Evolutionary conservation across 1,284 basidiomycete species (phyloP), one percentile per base, ranked within the genome.

Genomic region (Irpex lacteus): DNA sequence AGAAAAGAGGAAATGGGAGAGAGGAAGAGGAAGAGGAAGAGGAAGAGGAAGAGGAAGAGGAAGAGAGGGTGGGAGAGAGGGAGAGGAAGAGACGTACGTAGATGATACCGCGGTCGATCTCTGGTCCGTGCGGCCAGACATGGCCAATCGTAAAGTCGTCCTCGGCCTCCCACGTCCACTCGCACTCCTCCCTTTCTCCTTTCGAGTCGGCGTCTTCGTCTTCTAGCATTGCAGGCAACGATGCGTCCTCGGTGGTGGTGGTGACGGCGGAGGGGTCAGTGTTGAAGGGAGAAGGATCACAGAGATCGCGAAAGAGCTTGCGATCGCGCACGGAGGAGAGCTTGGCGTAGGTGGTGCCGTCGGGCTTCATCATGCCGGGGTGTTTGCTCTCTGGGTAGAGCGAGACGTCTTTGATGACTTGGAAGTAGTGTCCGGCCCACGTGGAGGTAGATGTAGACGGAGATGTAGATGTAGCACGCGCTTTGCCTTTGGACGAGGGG

Each of bases 161-260:
- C 70, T 90, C 89, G 1, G 84, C 81, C 63, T 85, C 81, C 88
- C 88, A 89, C 53, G 77, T 80, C 82, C 85, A 87, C 65, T 76
- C 69, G 82, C 85, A 87, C 65, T 76, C 69, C 60, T 76, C 75
- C 26, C 72, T 74, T 1, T 77, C 77, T 13, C 68, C 70, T 0
- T 26, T 26, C 21, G 21, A 26, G 3, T 26, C 3, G 3, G 21
- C 1, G 21, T 26, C 21, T 9, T 73, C 74, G 2, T 67, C 71
- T 4, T 70, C 68, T 13, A 61, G 60, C 5, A 58, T 40, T 47
- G 65, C 61, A 40, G 63, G 56, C 26, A 53, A 49, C n/a, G 34
- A 53, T 9, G 59, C 11, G 19, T 38, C 38, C 53, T 62, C 62
- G 7, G 64, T 64, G 11, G 65, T 61, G 21, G 21, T 26, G 21